phyloP scores from a whole-genome alignment of 129 eudicot genomes.

The Arctium lappa region DNA sequence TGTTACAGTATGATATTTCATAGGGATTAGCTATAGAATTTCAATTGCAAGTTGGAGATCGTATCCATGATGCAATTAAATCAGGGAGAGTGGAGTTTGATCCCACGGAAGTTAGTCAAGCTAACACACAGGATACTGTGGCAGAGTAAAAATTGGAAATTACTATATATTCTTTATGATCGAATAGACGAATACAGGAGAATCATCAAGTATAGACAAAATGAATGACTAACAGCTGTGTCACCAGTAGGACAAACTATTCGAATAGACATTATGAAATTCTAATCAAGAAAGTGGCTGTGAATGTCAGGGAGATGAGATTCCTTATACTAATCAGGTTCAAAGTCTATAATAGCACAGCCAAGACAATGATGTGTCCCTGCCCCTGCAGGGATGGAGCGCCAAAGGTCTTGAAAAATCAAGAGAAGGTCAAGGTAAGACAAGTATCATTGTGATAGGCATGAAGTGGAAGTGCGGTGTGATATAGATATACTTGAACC shows the following conservation, averaged over 20 bases:
- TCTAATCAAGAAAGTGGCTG: neutral
- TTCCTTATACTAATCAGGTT: neutral
- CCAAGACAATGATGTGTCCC: neutral
- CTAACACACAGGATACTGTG: neutral
- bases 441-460: neutral
- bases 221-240: neutral
- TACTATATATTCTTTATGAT: neutral
- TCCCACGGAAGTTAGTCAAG: neutral
- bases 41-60: conserved; percentile 5
- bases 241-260: neutral
- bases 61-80: neutral
- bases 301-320: neutral
- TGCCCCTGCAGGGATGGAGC: neutral
- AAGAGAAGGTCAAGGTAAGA: neutral
- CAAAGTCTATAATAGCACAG: neutral
- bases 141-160: neutral
- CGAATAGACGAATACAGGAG: neutral
- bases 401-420: neutral
- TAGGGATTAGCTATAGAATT: conserved; percentile 3
- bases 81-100: neutral
- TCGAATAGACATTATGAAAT: neutral
- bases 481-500: neutral
- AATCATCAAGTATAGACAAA: neutral
- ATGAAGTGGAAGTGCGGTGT: neutral
- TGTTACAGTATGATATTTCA: neutral